phyloP scores from a whole-genome alignment of 495 filamentous ascomycete species.

The Cenococcum geophilum region DNA sequence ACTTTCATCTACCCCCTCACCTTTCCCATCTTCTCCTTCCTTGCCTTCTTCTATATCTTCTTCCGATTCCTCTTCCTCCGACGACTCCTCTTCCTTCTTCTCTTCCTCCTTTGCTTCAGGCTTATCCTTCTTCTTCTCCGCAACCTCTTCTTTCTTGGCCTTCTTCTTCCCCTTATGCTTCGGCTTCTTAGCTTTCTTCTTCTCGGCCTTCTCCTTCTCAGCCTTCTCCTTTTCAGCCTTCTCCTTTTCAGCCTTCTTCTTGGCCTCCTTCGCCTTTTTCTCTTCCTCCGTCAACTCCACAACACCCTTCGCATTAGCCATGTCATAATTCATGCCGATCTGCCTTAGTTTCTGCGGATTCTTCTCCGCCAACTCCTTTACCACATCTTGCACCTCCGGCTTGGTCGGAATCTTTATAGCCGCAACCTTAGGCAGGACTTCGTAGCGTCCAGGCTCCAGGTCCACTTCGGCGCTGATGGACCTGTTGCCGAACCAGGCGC shows the following conservation, averaged over 20 bases:
- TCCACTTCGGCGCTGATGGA: constrained; percentile 75
- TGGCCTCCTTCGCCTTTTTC: constrained; percentile 24
- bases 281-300: constrained; percentile 24
- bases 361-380: constrained; percentile 19
- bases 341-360: constrained; percentile 31
- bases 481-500: constrained; percentile 59
- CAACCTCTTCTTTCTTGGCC: constrained; percentile 23
- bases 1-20: not conserved
- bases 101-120: constrained; percentile 16
- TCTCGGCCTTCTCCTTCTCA: constrained; percentile 28
- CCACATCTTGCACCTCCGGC: constrained; percentile 24
- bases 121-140: constrained; percentile 25
- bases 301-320: constrained; percentile 29
- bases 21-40: constrained; percentile 7
- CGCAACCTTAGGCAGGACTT: constrained; percentile 69
- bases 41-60: not conserved
- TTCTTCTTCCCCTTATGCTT: constrained; percentile 26
- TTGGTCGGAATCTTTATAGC: constrained; percentile 40
- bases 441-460: constrained; percentile 76
- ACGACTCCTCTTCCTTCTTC: constrained; percentile 17
- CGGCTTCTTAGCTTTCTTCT: constrained; percentile 27
- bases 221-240: constrained; percentile 5
- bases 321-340: constrained; percentile 31
- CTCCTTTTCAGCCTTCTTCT: constrained; percentile 11
- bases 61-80: constrained; percentile 4